Percentiles rank a stretch among this genome's conserved stretches.
Conservation (phyloP, 1,139 yeast species). For the Yamadazyma dendronema region DNA sequence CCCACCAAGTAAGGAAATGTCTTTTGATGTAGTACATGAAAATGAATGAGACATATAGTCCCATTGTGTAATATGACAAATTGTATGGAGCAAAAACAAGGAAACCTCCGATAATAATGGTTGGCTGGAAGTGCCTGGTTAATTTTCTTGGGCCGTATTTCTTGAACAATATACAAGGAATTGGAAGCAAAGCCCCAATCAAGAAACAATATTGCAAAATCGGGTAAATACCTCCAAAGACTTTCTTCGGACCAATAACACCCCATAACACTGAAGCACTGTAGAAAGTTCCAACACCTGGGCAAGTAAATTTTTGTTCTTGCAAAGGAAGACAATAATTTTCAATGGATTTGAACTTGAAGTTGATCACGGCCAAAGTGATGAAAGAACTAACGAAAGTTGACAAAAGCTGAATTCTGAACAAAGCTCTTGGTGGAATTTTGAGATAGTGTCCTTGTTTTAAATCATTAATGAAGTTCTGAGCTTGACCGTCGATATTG, state of each 20-base stretch:
- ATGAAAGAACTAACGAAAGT: slow-evolving; percentile 43
- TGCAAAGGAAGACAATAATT: slow-evolving; percentile 43
- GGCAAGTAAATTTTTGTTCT: slow-evolving; percentile 48
- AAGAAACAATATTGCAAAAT: slow-evolving; percentile 48
- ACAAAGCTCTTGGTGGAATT: slow-evolving; percentile 60
- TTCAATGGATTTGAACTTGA: slow-evolving; percentile 47
- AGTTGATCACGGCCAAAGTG: slow-evolving; percentile 51
- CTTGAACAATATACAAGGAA: slow-evolving; percentile 38
- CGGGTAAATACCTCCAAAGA: slow-evolving; percentile 49
- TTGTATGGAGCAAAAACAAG: slow-evolving; percentile 53
- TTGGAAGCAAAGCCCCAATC: slow-evolving; percentile 48
- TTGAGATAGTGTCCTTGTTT: slow-evolving; percentile 62
- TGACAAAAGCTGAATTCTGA: slow-evolving; percentile 56
- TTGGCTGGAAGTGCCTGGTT: slow-evolving; percentile 38
- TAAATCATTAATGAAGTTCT: slow-evolving; percentile 52
- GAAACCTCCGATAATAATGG: slow-evolving; percentile 39
- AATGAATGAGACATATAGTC: slow-evolving; percentile 41
- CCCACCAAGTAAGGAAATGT: slow-evolving; percentile 56
- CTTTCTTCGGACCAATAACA: slow-evolving; percentile 61
- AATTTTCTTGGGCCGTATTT: slow-evolving; percentile 25
- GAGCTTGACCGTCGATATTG: slow-evolving; percentile 63
- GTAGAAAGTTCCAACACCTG: slow-evolving; percentile 46
- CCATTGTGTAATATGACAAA: slow-evolving; percentile 51
- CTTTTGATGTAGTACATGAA: slow-evolving; percentile 54
- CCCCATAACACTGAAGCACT: slow-evolving; percentile 65